Base-by-base conservation (phyloP, 2,329 filamentous ascomycete genomes). In the Fusarium concolor region DNA sequence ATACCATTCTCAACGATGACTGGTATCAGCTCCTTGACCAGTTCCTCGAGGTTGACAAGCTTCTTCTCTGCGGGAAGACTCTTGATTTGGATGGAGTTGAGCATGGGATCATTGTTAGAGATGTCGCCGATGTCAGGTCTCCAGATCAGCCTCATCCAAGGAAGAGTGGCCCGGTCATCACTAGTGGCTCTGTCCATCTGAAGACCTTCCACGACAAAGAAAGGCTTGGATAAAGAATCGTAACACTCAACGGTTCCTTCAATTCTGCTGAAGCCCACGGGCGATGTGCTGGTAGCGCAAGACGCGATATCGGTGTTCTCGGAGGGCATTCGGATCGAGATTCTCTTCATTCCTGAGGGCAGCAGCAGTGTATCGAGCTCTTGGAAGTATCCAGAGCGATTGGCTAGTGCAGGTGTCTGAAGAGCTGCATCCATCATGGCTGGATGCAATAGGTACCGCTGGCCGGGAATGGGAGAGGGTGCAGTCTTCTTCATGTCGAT, bases 401-500 rank as follows among this genome's bases (percentile, higher is more conserved):
- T 72, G 4, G 69, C 63, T 24, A 71, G 35, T 5, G 69, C 69
- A 14, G 69, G 69, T 15, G 69, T 71, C 49, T 71, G 69, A 3
- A 71, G 60, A 45, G 69, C 69, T 2, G 69, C 69, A 57, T 71
- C 69, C 69, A 71, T 71, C 67, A 71, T 71, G 4, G 69, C 69
- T 4, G 69, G 69, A 42, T 71, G 69, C 12, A 71, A 52, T 8
- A 71, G 64, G 29, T 71, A 71, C 10, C 69, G 52, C 55, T 71
- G 69, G 39, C 69, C 69, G 1, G 56, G 69, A 46, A 72, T 42
- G 2, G 63, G 69, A 38, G 69, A 72, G 18, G 49, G 56, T 20
- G 63, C 41, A 17, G 46, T 56, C 3, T 67, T 66, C 5, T 42
- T 50, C 69, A 71, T 68, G 37, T 70, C 41, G 20, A 71, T 72